Percentiles rank a stretch among this genome's conserved stretches.
Conservation (phyloP, 73 alveolate genomes). For the Tetrahymena elliotti region DNA sequence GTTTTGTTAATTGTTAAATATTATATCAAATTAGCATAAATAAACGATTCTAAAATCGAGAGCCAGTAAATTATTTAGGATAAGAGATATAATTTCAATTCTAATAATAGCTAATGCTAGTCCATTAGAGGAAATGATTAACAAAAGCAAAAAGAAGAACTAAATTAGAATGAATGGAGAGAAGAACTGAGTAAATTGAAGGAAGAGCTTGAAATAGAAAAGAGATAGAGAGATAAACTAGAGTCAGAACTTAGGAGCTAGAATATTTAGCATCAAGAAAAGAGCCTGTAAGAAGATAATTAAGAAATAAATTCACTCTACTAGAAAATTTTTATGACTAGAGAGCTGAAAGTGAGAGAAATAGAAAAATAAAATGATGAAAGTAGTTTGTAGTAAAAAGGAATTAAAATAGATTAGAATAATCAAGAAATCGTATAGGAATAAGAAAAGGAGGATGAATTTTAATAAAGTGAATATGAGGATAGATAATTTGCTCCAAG, state of each 20-base stretch:
- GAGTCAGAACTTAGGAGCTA: not conserved
- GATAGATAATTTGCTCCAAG: not conserved
- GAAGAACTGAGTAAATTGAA: not conserved
- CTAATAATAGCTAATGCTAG: not conserved
- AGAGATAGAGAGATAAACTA: not conserved
- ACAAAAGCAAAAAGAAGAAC: not conserved
- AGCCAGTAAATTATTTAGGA: not conserved
- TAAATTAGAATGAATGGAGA: not conserved
- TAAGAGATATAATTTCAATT: not conserved
- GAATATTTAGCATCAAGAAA: not conserved
- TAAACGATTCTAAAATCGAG: not conserved
- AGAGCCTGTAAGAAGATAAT: not conserved
- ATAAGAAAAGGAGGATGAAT: not conserved
- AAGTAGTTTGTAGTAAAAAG: not conserved
- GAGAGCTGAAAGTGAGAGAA: not conserved
- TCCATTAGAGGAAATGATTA: not conserved
- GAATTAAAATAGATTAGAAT: not conserved
- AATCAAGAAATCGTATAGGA: not conserved
- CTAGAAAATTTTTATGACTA: not conserved
- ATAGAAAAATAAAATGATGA: not conserved
- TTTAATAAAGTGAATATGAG: not conserved
- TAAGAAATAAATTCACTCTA: not conserved
- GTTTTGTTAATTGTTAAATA: not conserved
- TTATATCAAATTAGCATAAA: not conserved
- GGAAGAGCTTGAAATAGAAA: not conserved